Percentiles rank a stretch among this genome's conserved stretches.
phyloP scores from a whole-genome alignment of 2,329 filamentous ascomycete species.

The Aspergillus alliaceus region DNA sequence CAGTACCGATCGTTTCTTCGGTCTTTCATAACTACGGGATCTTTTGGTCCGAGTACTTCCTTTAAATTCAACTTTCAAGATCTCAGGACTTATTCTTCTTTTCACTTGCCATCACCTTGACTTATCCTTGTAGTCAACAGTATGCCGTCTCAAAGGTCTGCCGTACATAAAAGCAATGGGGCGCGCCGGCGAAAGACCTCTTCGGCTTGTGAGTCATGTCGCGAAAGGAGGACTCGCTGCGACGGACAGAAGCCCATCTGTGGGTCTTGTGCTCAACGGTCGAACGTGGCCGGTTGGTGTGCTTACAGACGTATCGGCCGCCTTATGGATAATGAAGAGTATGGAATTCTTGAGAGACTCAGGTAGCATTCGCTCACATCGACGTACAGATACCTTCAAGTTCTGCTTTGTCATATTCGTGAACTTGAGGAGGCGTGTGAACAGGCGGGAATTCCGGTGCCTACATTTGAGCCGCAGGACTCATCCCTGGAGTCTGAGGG shows the following conservation, averaged over 20 bases:
- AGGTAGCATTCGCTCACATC: background rate
- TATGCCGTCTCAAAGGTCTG: background rate
- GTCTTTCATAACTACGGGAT: background rate
- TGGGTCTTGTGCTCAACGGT: slow-evolving; percentile 41
- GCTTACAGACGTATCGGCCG: slow-evolving; percentile 41
- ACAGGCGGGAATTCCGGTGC: slow-evolving; percentile 20
- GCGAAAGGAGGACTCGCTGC: background rate
- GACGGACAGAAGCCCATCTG: slow-evolving; percentile 43
- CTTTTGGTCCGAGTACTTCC: background rate
- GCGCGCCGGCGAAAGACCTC: slow-evolving; percentile 3
- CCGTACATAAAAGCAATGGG: background rate
- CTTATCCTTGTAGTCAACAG: background rate
- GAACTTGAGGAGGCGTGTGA: slow-evolving; percentile 27
- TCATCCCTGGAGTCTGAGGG: background rate
- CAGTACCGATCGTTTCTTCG: background rate
- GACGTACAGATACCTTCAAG: slow-evolving; percentile 8
- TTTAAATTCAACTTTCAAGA: background rate
- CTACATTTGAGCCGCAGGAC: slow-evolving; percentile 5
- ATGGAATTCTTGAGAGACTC: slow-evolving; percentile 14
- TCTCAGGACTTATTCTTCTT: background rate
- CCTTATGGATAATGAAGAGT: slow-evolving; percentile 38
- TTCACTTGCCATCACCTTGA: background rate
- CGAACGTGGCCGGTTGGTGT: slow-evolving; percentile 35
- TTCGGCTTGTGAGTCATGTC: slow-evolving; percentile 2
- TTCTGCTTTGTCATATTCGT: slow-evolving; percentile 27